Conservation (phyloP, 2,329 filamentous ascomycete species). For the Trichothecium roseum region DNA sequence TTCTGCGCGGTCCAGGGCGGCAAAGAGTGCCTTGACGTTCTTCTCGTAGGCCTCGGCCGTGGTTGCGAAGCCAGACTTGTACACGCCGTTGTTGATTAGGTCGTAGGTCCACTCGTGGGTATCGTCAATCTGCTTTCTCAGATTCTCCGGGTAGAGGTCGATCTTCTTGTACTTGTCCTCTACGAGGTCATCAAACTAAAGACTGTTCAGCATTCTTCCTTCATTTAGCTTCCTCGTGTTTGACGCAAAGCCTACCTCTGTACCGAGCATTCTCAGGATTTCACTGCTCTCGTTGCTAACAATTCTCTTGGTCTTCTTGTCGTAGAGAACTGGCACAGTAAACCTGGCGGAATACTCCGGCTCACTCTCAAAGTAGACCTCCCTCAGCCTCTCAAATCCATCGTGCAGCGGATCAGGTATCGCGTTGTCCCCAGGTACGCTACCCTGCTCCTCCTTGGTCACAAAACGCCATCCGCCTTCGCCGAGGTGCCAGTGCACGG, state of each 20-base stretch:
- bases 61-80: constrained; percentile 74
- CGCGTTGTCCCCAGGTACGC: constrained; percentile 46
- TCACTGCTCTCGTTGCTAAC: constrained; percentile 90
- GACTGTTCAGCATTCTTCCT: not conserved
- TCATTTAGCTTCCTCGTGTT: not conserved
- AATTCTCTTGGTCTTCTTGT: constrained; percentile 64
- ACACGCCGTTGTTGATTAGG: constrained; percentile 60
- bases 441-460: constrained; percentile 44
- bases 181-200: constrained; percentile 60
- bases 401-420: constrained; percentile 60
- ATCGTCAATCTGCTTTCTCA: constrained; percentile 63
- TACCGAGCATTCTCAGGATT: constrained; percentile 84
- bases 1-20: constrained; percentile 67
- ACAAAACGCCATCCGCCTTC: constrained; percentile 73
- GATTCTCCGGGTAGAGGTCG: constrained; percentile 55
- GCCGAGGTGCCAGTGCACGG: constrained; percentile 86
- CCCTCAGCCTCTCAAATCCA: constrained; percentile 56
- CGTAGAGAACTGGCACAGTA: constrained; percentile 80
- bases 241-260: constrained; percentile 39
- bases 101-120: constrained; percentile 75
- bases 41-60: constrained; percentile 74
- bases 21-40: constrained; percentile 61
- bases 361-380: constrained; percentile 71
- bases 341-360: constrained; percentile 67
- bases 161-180: constrained; percentile 47